These are phyloP conservation scores for Coemansia sp. DNA, from an alignment of 192 early-diverging fungal genomes.

Conservation along the genomic window DNA sequence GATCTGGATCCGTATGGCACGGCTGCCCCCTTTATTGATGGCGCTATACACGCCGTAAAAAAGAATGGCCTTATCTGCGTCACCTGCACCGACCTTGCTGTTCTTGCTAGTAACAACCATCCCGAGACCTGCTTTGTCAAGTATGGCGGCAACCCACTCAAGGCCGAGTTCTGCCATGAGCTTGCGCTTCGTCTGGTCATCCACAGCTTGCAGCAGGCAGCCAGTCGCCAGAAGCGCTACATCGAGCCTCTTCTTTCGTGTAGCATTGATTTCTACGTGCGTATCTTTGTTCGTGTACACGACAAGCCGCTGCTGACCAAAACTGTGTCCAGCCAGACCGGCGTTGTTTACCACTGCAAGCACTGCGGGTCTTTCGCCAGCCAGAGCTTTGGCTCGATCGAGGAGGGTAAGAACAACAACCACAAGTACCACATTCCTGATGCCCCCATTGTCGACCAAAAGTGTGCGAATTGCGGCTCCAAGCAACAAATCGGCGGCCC, in stretches of 20 bases:
- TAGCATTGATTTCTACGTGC: constrained; percentile 97
- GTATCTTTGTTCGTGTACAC: constrained; percentile 92
- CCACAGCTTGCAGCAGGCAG: constrained; percentile 78
- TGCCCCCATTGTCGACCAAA: constrained; percentile 60
- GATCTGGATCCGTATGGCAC: constrained; percentile 98
- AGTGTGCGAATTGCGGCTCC: constrained; percentile 76
- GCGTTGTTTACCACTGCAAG: constrained; percentile 80
- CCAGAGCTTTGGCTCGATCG: constrained; percentile 72
- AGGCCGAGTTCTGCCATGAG: constrained; percentile 90
- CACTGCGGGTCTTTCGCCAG: constrained; percentile 75
- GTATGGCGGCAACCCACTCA: constrained; percentile 90
- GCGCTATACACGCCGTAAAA: constrained; percentile 88
- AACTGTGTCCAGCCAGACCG: constrained; percentile 75
- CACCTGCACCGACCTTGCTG: constrained; percentile 97
- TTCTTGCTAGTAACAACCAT: constrained; percentile 87
- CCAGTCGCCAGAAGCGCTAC: constrained; percentile 77
- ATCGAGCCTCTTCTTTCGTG: constrained; percentile 89
- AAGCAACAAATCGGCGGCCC: constrained; percentile 86
- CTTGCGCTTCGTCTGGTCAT: constrained; percentile 91
- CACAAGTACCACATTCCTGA: constrained; percentile 62
- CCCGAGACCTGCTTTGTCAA: constrained; percentile 89
- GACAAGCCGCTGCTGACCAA: constrained; percentile 74
- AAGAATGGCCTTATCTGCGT: constrained; percentile 93
- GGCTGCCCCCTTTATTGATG: constrained; percentile 93
- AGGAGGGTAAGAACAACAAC: constrained; percentile 56